Conservation (phyloP, 371 early-diverging fungal species). For the Chytridiales sp. region DNA sequence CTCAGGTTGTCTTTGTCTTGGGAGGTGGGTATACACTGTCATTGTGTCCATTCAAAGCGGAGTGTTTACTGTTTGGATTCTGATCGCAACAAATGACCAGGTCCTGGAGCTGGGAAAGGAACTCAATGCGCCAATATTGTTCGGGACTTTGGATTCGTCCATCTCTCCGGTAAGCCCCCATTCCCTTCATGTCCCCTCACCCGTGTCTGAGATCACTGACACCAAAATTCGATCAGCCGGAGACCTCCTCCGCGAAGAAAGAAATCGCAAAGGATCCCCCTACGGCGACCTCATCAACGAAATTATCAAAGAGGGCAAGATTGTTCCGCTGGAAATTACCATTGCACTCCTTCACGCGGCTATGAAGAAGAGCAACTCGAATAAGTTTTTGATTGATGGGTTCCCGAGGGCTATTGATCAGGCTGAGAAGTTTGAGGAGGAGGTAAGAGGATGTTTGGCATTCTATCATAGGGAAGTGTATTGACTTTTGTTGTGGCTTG, state of each 20-base stretch:
- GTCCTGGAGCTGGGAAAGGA: constrained; percentile 72
- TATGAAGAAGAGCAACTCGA: constrained; percentile 67
- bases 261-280: constrained; percentile 76
- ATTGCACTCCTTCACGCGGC: constrained; percentile 84
- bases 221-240: too few species aligned
- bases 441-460: constrained; percentile 48
- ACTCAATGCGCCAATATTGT: constrained; percentile 89
- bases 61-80: background rate
- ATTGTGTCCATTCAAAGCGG: background rate
- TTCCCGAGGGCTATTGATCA: constrained; percentile 96
- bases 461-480: background rate
- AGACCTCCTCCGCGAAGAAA: constrained; percentile 91
- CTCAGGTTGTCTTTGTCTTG: constrained; percentile 46
- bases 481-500: background rate
- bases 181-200: background rate
- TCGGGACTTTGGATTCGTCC: constrained; percentile 88
- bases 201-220: constrained; percentile 81
- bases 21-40: constrained; percentile 26
- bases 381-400: constrained; percentile 92
- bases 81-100: background rate
- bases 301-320: constrained; percentile 89
- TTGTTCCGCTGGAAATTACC: constrained; percentile 95
- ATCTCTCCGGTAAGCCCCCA: constrained; percentile 73
- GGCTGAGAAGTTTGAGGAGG: constrained; percentile 88
- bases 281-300: constrained; percentile 86